Evolutionary conservation across 2,329 filamentous ascomycete genomes (phyloP).

Genomic region (Aureobasidium lini): DNA sequence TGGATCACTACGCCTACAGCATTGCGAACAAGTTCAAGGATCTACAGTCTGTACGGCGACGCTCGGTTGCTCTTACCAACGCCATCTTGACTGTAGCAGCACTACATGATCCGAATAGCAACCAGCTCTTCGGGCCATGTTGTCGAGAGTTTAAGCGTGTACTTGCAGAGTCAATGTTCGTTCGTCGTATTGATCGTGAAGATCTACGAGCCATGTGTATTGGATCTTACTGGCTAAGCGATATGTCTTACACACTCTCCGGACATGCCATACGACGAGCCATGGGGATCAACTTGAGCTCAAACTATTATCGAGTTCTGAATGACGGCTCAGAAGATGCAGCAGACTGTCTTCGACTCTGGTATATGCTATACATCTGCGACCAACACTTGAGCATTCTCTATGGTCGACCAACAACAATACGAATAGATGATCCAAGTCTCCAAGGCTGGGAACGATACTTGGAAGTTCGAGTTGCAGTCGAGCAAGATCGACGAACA

Average conservation of each 20-base stretch:
- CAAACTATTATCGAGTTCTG: constrained; percentile 36
- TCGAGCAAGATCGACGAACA: constrained; percentile 48
- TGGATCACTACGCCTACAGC: constrained; percentile 43
- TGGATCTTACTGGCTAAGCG: constrained; percentile 56
- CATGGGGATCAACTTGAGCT: constrained; percentile 32
- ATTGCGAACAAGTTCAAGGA: constrained; percentile 41
- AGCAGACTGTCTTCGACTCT: constrained; percentile 49
- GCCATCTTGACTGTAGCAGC: constrained; percentile 52
- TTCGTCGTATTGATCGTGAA: constrained; percentile 46
- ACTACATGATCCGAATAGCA: constrained; percentile 49
- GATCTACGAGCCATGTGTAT: constrained; percentile 53
- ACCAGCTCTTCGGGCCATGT: constrained; percentile 46
- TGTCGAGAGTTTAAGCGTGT: constrained; percentile 52
- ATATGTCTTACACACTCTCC: constrained; percentile 55
- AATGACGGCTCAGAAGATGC: constrained; percentile 35
- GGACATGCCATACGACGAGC: constrained; percentile 47
- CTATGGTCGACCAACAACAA: constrained; percentile 52
- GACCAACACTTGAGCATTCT: constrained; percentile 59
- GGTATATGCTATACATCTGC: constrained; percentile 58
- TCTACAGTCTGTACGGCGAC: constrained; percentile 41
- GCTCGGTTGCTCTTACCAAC: constrained; percentile 48
- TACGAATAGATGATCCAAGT: constrained; percentile 47
- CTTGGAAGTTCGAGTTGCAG: constrained; percentile 44
- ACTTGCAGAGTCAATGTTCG: constrained; percentile 51
- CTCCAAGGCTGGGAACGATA: constrained; percentile 53